These are phyloP conservation scores for Alisma plantagoaquatica DNA, from an alignment of 106 monocot genomes.

Conservation along the genomic window DNA sequence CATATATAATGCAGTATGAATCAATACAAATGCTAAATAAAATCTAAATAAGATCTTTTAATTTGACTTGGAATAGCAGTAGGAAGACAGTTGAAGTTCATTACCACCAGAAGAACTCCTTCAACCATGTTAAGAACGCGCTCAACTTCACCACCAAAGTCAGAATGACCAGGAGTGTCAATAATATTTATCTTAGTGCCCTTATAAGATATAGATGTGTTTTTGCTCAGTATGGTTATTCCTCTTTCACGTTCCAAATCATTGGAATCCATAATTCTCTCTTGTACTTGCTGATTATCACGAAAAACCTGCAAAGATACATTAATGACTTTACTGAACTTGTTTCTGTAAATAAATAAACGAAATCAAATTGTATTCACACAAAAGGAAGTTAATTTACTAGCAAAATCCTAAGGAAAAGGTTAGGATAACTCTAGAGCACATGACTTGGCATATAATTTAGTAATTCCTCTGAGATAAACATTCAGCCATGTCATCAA, in stretches of 20 bases:
- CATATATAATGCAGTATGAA: not conserved
- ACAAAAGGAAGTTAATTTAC: no score
- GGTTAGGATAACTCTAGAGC: not conserved
- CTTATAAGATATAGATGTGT: conserved; percentile 92
- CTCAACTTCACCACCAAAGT: conserved; percentile 99
- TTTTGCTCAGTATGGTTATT: conserved; percentile 99
- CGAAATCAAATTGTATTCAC: no score
- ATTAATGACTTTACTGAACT: not conserved
- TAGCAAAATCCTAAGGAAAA: no score
- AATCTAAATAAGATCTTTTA: not conserved
- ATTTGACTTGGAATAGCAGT: conserved; percentile 3
- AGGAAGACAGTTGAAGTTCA: conserved; percentile 1
- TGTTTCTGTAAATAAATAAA: not conserved
- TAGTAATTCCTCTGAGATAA: no score
- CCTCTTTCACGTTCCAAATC: conserved; percentile 93
- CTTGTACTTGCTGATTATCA: conserved; percentile 88
- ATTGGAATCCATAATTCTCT: conserved; percentile 99
- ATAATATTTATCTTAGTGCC: conserved; percentile 96
- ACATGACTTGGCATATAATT: not conserved
- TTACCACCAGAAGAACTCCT: conserved; percentile 99
- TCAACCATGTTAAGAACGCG: conserved; percentile 99
- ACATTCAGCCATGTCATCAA: no score
- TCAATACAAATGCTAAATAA: not conserved
- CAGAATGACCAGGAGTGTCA: conserved; percentile 97
- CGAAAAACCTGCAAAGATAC: conserved; percentile 77